Evolutionary conservation across 768 basidiomycete species (phyloP), one percentile per base, ranked within the genome.

Genomic region (Rhodotorula graminis): DNA sequence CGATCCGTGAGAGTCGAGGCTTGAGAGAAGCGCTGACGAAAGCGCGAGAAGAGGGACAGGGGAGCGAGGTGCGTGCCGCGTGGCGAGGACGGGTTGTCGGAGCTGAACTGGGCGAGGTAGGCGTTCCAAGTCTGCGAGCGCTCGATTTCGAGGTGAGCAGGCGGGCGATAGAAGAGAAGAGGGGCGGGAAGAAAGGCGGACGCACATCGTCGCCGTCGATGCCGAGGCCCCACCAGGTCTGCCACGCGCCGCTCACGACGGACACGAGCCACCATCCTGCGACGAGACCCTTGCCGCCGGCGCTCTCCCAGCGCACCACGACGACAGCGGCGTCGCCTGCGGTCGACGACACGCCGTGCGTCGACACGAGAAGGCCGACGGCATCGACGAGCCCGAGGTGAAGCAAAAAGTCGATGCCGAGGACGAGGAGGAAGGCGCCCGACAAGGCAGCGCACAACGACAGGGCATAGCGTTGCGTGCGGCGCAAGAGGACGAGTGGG

Each of bases 181-280:
- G 2, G 27, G 31, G 33, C 29, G 21, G 16, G 50, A 47, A 14
- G 33, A 47, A 40, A 14, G 25, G 11, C 12, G 0, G 29, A 40
- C 59, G 61, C 27, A 74, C 73, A 42, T 75, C 67, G 19, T 71
- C 67, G n/a, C 52, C 67, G 0, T 71, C 74, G 21, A 21, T 64
- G 8, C 64, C 70, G 2, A 66, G 57, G 9, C 67, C 60, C 70
- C 70, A 71, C 61, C 61, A 75, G 3, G 21, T 37, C 47, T 69
- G 67, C 67, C 70, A 62, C 0, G 33, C 56, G 0, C 40, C 64
- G 10, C 64, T 50, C 8, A 33, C n/a, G 23, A 67, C 40, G 2
- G 44, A 23, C 14, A 49, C 3, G 16, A 75, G 27, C 74, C 74
- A 75, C 70, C 74, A 75, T 0, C 31, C 70, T 12, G 74, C 70